Conservation (phyloP, 108 stramenopile genomes). For the Pelagomonas calceolata region DNA sequence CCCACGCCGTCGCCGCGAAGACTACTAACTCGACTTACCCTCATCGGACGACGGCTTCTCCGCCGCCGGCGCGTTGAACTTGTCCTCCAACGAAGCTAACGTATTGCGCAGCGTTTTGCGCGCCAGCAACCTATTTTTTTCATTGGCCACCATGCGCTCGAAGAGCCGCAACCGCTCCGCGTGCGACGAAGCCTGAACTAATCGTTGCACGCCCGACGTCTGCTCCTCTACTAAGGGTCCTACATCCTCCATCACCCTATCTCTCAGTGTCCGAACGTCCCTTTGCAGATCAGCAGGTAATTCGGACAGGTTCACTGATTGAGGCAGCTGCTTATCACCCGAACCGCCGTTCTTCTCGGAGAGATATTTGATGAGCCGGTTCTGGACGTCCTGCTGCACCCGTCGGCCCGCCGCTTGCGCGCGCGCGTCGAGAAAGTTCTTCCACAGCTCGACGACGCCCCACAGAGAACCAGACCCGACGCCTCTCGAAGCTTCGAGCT, state of each 20-base stretch:
- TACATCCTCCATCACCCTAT: not conserved
- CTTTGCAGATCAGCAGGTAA: not conserved
- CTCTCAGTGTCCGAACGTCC: not conserved
- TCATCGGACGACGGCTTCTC: too few relatives aligned
- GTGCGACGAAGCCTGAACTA: conserved; percentile 60
- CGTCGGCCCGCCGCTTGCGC: conserved; percentile 60
- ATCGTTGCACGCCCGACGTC: conserved; percentile 67
- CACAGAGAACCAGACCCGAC: conserved; percentile 52
- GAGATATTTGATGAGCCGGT: conserved; percentile 48
- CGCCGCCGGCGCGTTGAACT: too few relatives aligned
- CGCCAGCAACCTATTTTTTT: conserved; percentile 53
- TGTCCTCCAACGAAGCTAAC: conserved; percentile 22
- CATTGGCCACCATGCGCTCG: conserved; percentile 54
- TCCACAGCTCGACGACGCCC: conserved; percentile 69
- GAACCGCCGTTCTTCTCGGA: conserved; percentile 55
- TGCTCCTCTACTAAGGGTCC: conserved; percentile 57
- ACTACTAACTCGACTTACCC: too few relatives aligned
- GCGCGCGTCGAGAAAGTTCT: conserved; percentile 62
- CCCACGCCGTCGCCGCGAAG: too few relatives aligned
- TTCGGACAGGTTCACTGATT: not conserved
- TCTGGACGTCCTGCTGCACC: conserved; percentile 70
- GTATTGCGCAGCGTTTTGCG: conserved; percentile 55
- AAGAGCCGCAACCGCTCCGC: conserved; percentile 46
- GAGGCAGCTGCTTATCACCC: conserved; percentile 52
- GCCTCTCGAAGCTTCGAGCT: conserved; percentile 50